These are phyloP conservation scores for Phascolomyces articulosus DNA, from an alignment of 371 early-diverging fungal species.

Conservation along the genomic window DNA sequence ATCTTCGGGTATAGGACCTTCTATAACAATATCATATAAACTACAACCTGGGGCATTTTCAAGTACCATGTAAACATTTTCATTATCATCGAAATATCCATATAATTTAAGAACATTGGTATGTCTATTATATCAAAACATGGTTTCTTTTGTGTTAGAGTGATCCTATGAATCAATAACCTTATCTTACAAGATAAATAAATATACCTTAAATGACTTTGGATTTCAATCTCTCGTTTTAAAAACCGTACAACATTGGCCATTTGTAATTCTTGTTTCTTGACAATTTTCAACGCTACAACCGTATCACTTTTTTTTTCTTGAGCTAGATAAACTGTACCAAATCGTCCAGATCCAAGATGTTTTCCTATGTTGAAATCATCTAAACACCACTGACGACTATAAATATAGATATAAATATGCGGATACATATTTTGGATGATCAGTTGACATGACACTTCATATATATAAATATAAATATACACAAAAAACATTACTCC, in stretches of 20 bases:
- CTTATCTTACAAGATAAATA: neutral
- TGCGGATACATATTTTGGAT: no score
- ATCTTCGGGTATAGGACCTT: slow-evolving; percentile 75
- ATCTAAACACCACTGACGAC: slow-evolving; percentile 72
- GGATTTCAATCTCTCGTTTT: slow-evolving; percentile 96
- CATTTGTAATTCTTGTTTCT: slow-evolving; percentile 79
- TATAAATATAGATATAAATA: no score
- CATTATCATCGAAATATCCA: slow-evolving; percentile 97
- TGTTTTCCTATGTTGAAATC: slow-evolving; percentile 96
- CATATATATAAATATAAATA: neutral
- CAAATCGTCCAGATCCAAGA: slow-evolving; percentile 98
- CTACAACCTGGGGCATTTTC: slow-evolving; percentile 98
- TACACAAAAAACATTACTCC: neutral
- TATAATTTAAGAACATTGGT: slow-evolving; percentile 93
- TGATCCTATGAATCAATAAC: no score
- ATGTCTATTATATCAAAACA: slow-evolving; percentile 65
- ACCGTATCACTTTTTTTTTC: slow-evolving; percentile 86
- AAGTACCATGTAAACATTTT: slow-evolving; percentile 91
- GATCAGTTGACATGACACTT: no score
- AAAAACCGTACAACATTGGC: slow-evolving; percentile 30
- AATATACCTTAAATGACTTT: slow-evolving; percentile 83
- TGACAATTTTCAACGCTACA: slow-evolving; percentile 95
- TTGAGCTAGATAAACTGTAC: slow-evolving; percentile 92
- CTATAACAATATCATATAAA: slow-evolving; percentile 82
- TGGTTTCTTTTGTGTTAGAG: no score